These are phyloP conservation scores for Diaporthe vaccinii DNA, from an alignment of 2,329 filamentous ascomycete species.

Conservation along the genomic window DNA sequence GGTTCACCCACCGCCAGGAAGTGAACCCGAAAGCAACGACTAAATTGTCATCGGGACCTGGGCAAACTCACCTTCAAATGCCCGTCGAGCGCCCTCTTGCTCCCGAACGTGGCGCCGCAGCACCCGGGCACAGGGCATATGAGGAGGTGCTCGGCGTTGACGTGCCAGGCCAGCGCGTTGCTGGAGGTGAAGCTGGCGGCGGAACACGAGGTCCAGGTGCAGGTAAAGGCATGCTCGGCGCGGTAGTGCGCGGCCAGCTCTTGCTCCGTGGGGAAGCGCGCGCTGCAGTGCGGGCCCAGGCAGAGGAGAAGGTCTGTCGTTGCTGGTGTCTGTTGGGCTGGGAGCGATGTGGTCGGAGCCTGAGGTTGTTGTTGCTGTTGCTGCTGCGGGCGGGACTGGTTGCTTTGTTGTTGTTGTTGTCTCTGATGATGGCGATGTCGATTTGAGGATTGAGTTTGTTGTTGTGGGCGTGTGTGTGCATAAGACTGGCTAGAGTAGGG, in stretches of 20 bases:
- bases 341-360: neutral
- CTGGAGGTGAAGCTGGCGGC: conserved; percentile 53
- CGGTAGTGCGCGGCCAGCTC: conserved; percentile 43
- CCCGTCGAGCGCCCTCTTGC: conserved; percentile 51
- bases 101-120: conserved; percentile 53
- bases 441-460: neutral
- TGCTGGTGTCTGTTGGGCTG: neutral
- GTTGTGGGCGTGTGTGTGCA: neutral
- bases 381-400: neutral
- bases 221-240: conserved; percentile 51
- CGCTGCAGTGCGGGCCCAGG: conserved; percentile 34
- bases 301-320: conserved; percentile 31
- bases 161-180: conserved; percentile 57
- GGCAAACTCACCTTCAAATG: conserved; percentile 50
- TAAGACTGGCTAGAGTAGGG: neutral
- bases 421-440: neutral
- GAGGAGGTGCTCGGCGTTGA: conserved; percentile 59
- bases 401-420: neutral
- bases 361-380: neutral
- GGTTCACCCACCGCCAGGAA: no score
- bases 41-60: no score
- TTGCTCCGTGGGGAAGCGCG: conserved; percentile 29
- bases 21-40: neutral
- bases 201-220: conserved; percentile 56
- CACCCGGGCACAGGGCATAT: conserved; percentile 57